Base-by-base conservation (phyloP, 31 red algal genomes). In the Asparagopsis taxiformis region DNA sequence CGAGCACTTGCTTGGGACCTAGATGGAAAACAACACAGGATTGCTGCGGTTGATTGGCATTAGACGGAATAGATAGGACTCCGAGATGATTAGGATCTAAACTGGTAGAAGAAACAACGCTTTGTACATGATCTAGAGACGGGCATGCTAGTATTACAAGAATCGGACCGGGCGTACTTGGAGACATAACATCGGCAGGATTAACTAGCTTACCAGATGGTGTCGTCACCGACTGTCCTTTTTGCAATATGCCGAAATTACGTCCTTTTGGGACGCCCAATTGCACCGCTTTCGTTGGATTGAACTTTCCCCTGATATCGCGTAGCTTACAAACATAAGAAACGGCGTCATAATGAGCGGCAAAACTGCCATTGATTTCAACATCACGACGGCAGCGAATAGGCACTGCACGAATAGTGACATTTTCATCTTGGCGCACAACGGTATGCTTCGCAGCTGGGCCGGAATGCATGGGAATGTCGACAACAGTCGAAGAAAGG, bases 231-330 rank as follows among this genome's bases (percentile, higher is more conserved):
- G 72, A 61, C 28, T 70, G 70, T 3, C 95, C 95, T 24, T 51
- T 80, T 46, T 86, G 72, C 31, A 98, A 68, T 20, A 44, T n/a
- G 17, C 95, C 89, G 52, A 78, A 93, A 20, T 62, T 55, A 10
- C 30, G 79, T 16, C 95, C 95, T 15, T 77, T 79, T 37, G 75
- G 76, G 21, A 98, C 82, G 30, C 91, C 91, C 20, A 93, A 61
- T 20, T 77, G 64, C 23, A 70, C 29, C 3, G 95, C 95, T 11
- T 58, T 46, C 3, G 28, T 51, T 5, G 89, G 72, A 66, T 93
- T 87, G 57, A 98, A 98, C 70, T 93, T 92, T 13, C 95, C 95
- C 22, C 65, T 41, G 17, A 85, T 51, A 56, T 90, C 85, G 28
- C 46, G 68, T 26, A 90, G 68, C 16, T 74, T 79, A 41, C 79